phyloP scores from a whole-genome alignment of 257 asterid species.

The Scutellaria barbata region DNA sequence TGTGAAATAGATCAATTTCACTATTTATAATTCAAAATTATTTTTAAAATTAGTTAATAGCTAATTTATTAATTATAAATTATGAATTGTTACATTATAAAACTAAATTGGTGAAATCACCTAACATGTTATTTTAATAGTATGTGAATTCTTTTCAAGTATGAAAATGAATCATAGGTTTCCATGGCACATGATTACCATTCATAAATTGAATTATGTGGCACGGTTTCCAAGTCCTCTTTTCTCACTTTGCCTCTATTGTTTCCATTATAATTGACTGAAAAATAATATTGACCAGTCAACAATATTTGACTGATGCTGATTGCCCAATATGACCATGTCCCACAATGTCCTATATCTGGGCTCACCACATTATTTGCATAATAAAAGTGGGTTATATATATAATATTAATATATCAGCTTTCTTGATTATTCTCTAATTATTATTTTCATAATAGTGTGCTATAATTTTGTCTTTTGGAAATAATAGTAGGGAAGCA shows the following conservation, averaged over 20 bases:
- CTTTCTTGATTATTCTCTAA: not conserved
- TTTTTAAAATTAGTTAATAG: no score
- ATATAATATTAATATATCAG: not conserved
- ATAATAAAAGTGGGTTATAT: not conserved
- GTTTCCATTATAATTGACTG: slow-evolving; percentile 45
- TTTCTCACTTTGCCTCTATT: slow-evolving; percentile 45
- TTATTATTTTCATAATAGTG: not conserved
- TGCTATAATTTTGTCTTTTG: slow-evolving; percentile 24
- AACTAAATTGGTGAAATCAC: no score
- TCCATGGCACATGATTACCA: no score
- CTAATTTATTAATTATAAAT: no score
- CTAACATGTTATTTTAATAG: no score
- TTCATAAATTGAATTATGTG: not conserved
- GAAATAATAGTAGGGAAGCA: slow-evolving; percentile 23
- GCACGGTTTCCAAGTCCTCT: slow-evolving; percentile 51
- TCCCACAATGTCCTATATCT: slow-evolving; percentile 37
- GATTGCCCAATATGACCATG: slow-evolving; percentile 34
- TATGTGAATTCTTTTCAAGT: no score
- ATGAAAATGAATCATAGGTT: no score
- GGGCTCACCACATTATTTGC: slow-evolving; percentile 30
- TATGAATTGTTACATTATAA: no score
- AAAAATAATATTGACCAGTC: slow-evolving; percentile 61
- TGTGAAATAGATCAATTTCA: no score
- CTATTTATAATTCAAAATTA: no score
- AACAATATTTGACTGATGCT: slow-evolving; percentile 45